Base-by-base conservation (phyloP, 2,329 filamentous ascomycete species). In the Blastomyces silverae region DNA sequence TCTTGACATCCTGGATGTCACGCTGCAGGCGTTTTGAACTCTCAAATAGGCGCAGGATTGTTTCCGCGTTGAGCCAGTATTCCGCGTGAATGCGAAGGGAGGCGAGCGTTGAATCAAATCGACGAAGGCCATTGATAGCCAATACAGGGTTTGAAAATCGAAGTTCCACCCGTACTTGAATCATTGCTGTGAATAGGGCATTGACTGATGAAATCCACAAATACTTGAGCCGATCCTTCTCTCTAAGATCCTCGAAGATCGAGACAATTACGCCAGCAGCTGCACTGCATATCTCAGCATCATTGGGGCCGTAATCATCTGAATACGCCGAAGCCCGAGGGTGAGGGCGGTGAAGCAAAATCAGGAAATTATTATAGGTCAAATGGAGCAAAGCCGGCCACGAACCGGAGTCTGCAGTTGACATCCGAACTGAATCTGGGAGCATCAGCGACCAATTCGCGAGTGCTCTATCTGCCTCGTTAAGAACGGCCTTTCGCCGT, bases 341-440 rank as follows among this genome's bases (percentile, higher is more conserved):
- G 67, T 79, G 77, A 11, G 78, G 78, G 42, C 78, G 76, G 69
- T 80, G 78, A 11, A 80, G 73, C 15, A 80, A 72, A 62, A 80
- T 80, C 13, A 80, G 71, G 63, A 79, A 79, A 66, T 80, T 80
- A 67, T 79, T 79, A 65, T 80, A 80, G 11, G 76, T 78, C 4
- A 79, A 68, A 68, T 79, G 78, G 56, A 79, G 74, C 73, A 78
- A 76, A 22, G 77, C 76, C 39, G 77, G 77, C 77, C 78, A 79
- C 3, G 77, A 73, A 62, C 78, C 76, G 73, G 77, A 75, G 66
- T 78, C 75, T 1, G 76, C 76, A 4, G 76, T 70, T 48, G 76
- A 75, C 28, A 79, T 73, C 39, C 77, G 76, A 52, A 79, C 67
- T 34, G 73, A 75, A 60, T 79, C 77, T 2, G 77, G 77, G 20